Conservation (phyloP, 2,329 filamentous ascomycete genomes). For the Diaporthe destruens region DNA sequence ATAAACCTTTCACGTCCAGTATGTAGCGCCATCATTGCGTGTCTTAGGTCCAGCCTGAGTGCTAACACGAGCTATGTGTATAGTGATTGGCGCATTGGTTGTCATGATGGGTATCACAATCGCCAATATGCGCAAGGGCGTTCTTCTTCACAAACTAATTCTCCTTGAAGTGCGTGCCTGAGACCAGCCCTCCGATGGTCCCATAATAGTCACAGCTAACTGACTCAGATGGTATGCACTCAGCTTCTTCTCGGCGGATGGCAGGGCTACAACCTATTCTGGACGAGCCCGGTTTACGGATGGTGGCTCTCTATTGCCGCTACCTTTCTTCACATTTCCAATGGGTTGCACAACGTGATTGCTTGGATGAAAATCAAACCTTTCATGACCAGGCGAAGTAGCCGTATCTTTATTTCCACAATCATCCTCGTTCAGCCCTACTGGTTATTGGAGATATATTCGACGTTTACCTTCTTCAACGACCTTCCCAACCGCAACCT, state of each 20-base stretch:
- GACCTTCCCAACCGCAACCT: constrained; percentile 29
- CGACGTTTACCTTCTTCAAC: constrained; percentile 73
- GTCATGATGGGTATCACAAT: constrained; percentile 63
- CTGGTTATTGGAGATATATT: constrained; percentile 74
- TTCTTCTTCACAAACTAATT: constrained; percentile 64
- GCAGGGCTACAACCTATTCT: constrained; percentile 49
- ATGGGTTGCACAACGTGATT: constrained; percentile 75
- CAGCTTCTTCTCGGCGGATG: constrained; percentile 40
- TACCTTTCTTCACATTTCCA: constrained; percentile 72
- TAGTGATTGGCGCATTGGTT: constrained; percentile 60
- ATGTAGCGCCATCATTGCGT: background rate
- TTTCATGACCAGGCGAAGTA: constrained; percentile 64
- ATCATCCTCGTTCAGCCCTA: constrained; percentile 71
- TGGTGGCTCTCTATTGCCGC: constrained; percentile 74
- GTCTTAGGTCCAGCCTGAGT: background rate
- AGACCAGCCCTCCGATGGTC: constrained; percentile 70
- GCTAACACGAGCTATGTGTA: background rate
- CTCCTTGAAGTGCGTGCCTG: constrained; percentile 62
- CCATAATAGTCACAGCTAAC: constrained; percentile 52
- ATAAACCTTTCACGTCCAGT: constrained; percentile 3
- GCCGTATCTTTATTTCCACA: constrained; percentile 68
- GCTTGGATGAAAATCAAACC: constrained; percentile 76
- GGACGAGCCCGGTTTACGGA: constrained; percentile 61
- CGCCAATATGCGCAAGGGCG: constrained; percentile 61
- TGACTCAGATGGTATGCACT: constrained; percentile 38